Evolutionary conservation across 176 grass and related monocot species (phyloP).

Genomic region (Aegilops sharonensis): DNA sequence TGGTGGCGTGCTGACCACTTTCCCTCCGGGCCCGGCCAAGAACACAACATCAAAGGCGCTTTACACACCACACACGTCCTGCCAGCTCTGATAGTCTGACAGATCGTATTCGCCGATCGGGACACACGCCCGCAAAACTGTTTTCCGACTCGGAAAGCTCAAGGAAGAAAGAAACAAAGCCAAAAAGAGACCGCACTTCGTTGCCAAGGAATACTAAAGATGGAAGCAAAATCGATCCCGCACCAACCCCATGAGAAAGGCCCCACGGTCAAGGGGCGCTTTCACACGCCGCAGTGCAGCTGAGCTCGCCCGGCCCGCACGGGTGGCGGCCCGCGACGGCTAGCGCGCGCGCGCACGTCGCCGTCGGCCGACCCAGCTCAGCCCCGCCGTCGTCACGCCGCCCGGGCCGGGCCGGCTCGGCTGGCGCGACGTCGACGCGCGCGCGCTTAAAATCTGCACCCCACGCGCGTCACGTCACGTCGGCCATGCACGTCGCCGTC

Average conservation of each 20-base stretch:
- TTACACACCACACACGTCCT: neutral
- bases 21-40: neutral
- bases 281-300: slow-evolving; percentile 23
- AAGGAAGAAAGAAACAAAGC: neutral
- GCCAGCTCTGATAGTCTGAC: neutral
- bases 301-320: neutral
- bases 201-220: neutral
- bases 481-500: neutral
- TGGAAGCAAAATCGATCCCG: neutral
- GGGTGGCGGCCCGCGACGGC: neutral
- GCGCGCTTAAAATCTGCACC: neutral
- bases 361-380: neutral
- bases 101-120: neutral
- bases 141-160: neutral
- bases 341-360: neutral
- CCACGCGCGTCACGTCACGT: too few species aligned
- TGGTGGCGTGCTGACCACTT: neutral
- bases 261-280: slow-evolving; percentile 11
- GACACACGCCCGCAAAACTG: neutral
- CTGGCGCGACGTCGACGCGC: slow-evolving; percentile 23
- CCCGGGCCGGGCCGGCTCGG: neutral
- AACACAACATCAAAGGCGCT: neutral
- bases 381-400: neutral
- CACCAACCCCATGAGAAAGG: neutral
- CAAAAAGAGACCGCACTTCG: neutral